Percentiles rank a stretch among this genome's conserved stretches.
These are phyloP conservation scores for Picochlorum costavermella DNA, from an alignment of 139 green algal species.

Conservation along the genomic window DNA sequence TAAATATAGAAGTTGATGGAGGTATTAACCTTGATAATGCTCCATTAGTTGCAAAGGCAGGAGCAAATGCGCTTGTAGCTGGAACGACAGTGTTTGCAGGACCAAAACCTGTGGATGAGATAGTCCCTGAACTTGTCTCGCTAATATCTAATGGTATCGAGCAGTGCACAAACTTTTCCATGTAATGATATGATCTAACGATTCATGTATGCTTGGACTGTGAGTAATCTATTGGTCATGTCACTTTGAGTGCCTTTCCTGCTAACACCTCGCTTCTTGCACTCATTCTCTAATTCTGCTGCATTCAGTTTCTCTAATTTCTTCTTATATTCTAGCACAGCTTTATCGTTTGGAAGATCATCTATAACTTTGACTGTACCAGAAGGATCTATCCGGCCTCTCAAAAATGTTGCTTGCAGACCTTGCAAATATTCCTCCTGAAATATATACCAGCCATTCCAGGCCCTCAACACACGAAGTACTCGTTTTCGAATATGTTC, in stretches of 20 bases:
- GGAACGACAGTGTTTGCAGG: constrained; percentile 70
- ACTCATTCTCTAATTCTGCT: constrained; percentile 59
- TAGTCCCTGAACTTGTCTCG: constrained; percentile 19
- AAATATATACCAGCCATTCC: constrained; percentile 81
- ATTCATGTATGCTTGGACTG: constrained; percentile 43
- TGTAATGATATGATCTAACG: constrained; percentile 6
- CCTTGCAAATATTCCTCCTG: constrained; percentile 80
- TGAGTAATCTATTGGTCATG: constrained; percentile 33
- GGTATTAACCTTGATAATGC: constrained; percentile 65
- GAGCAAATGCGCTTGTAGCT: constrained; percentile 81
- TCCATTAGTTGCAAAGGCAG: constrained; percentile 48
- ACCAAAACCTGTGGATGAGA: constrained; percentile 19
- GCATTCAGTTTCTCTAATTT: constrained; percentile 38
- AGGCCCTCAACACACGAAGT: constrained; percentile 71
- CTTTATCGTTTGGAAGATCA: not conserved
- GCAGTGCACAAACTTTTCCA: not conserved
- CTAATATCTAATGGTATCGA: constrained; percentile 8
- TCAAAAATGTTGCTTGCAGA: constrained; percentile 68
- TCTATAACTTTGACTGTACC: not conserved
- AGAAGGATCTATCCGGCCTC: constrained; percentile 5
- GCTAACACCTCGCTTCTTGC: constrained; percentile 47
- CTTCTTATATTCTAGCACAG: constrained; percentile 1
- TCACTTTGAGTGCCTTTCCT: constrained; percentile 28
- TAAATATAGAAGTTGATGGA: constrained; percentile 79
- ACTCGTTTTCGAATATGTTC: constrained; percentile 54